These are phyloP conservation scores for Lactifluus hygrophoroides DNA, from an alignment of 768 basidiomycete genomes.

Conservation along the genomic window DNA sequence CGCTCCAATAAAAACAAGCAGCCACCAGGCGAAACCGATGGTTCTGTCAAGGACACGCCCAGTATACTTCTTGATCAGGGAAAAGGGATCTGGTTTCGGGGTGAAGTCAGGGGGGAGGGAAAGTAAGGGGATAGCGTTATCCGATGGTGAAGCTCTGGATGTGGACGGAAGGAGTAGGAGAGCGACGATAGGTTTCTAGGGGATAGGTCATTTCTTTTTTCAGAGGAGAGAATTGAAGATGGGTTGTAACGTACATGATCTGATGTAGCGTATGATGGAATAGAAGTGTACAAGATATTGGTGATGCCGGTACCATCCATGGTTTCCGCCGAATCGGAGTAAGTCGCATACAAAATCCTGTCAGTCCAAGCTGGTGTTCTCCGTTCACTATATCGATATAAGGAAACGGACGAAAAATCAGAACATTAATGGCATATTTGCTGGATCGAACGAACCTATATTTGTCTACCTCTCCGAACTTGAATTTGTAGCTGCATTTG, in stretches of 20 bases:
- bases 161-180: conserved; percentile 54
- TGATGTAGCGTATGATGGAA: conserved; percentile 78
- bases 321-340: conserved; percentile 50
- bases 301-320: conserved; percentile 45
- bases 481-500: conserved; percentile 85
- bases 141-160: conserved; percentile 21
- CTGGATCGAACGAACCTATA: conserved; percentile 49
- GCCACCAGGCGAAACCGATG: conserved; percentile 74
- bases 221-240: neutral
- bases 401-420: neutral
- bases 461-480: conserved; percentile 70
- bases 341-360: conserved; percentile 76
- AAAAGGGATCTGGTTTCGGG: conserved; percentile 46
- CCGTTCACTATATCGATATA: conserved; percentile 37
- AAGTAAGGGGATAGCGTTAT: conserved; percentile 33
- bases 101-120: conserved; percentile 42
- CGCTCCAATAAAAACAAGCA: conserved; percentile 65
- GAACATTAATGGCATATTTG: neutral
- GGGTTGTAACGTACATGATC: conserved; percentile 61
- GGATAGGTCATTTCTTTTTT: conserved; percentile 4
- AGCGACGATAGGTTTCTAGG: conserved; percentile 79
- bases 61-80: conserved; percentile 47
- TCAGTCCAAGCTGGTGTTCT: conserved; percentile 92
- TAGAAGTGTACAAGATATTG: conserved; percentile 67
- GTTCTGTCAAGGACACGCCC: conserved; percentile 65